phyloP scores from a whole-genome alignment of 257 asterid genomes.

The Lycium ferocissimum region DNA sequence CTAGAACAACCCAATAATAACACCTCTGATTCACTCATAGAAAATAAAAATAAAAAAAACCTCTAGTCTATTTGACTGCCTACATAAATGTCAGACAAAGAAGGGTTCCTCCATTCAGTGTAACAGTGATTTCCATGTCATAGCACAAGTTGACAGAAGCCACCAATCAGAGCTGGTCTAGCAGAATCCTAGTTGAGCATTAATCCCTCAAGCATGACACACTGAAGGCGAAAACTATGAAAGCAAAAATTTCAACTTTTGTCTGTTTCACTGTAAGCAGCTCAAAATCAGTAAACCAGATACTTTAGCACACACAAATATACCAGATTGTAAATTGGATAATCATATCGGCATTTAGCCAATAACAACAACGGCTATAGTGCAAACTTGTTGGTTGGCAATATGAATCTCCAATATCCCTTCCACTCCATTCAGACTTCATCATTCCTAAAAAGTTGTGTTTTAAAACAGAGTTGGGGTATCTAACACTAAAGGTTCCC shows the following conservation, averaged over 20 bases:
- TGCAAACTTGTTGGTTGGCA: background rate
- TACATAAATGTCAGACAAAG: background rate
- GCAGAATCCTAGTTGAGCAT: slow-evolving; percentile 8
- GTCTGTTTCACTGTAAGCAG: background rate
- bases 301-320: background rate
- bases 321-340: background rate
- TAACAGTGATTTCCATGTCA: background rate
- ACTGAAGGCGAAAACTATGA: background rate
- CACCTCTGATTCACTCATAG: background rate
- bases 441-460: background rate
- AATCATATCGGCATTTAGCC: background rate
- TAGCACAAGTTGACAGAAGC: slow-evolving; percentile 13
- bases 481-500: background rate
- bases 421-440: background rate
- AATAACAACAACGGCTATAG: background rate
- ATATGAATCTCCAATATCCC: background rate
- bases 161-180: background rate
- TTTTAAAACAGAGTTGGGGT: background rate
- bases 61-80: background rate
- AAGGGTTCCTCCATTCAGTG: background rate
- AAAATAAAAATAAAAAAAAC: background rate
- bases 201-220: slow-evolving; percentile 1
- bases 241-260: background rate
- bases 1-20: background rate
- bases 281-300: slow-evolving; percentile 2